Conservation (phyloP, 768 basidiomycete genomes). For the Collybia mongolica region DNA sequence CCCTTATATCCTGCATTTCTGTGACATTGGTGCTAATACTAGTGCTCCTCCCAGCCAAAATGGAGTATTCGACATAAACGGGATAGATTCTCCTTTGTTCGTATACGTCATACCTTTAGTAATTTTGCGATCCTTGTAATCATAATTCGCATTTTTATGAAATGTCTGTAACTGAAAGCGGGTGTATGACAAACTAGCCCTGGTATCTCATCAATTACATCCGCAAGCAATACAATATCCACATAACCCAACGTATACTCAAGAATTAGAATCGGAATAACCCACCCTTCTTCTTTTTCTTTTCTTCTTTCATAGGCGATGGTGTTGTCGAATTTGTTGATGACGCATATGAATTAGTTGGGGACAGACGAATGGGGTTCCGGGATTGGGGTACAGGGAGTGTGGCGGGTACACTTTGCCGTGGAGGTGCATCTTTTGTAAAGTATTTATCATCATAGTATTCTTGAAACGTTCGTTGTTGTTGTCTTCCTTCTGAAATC, state of each 20-base stretch:
- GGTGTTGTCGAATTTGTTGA: slow-evolving; percentile 38
- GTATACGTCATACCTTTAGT: slow-evolving; percentile 10
- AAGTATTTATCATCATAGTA: slow-evolving; percentile 82
- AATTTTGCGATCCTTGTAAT: too few relatives aligned
- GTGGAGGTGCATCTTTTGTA: slow-evolving; percentile 60
- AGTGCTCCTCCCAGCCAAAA: slow-evolving; percentile 40
- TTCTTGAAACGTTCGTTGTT: slow-evolving; percentile 60
- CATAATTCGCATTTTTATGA: too few relatives aligned
- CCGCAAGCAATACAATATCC: slow-evolving; percentile 5
- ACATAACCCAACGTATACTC: neutral
- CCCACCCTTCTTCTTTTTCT: slow-evolving; percentile 71
- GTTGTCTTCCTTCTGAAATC: slow-evolving; percentile 44
- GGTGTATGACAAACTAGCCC: too few relatives aligned
- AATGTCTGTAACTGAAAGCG: too few relatives aligned
- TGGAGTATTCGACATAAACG: slow-evolving; percentile 48
- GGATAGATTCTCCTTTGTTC: slow-evolving; percentile 2
- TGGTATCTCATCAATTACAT: slow-evolving; percentile 2
- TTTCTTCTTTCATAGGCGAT: slow-evolving; percentile 52
- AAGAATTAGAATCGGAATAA: slow-evolving; percentile 60
- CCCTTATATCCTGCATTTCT: too few relatives aligned
- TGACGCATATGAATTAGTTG: slow-evolving; percentile 51
- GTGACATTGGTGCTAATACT: neutral
- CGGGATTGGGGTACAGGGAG: slow-evolving; percentile 30
- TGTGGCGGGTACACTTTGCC: slow-evolving; percentile 35
- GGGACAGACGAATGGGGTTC: slow-evolving; percentile 44